A percentile compares a stretch with the other conserved stretches of the same genome.
Conservation (phyloP, 2,329 filamentous ascomycete species). For the Karstenula rhodostoma region DNA sequence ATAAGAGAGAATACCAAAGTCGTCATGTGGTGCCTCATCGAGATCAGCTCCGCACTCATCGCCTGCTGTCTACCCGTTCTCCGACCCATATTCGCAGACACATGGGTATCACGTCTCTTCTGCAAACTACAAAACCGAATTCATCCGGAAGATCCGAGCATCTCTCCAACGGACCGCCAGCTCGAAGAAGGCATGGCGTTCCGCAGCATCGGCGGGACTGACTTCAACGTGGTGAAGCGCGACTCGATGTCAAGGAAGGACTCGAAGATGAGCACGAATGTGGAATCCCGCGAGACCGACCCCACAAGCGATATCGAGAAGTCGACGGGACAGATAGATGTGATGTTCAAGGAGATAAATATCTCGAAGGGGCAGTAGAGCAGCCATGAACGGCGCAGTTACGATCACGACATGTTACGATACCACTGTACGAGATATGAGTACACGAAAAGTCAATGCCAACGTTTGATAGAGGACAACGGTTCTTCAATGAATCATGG, state of each 20-base stretch:
- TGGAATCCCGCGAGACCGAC: neutral
- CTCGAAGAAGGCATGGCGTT: constrained; percentile 11
- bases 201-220: constrained; percentile 6
- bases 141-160: neutral
- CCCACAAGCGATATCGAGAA: neutral
- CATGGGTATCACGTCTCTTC: constrained; percentile 4
- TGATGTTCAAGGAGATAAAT: neutral
- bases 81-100: constrained; percentile 15
- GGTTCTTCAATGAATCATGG: neutral
- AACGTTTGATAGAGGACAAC: neutral
- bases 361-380: neutral
- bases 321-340: neutral
- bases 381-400: neutral
- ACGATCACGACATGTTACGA: constrained; percentile 2
- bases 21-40: constrained; percentile 13
- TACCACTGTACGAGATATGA: neutral
- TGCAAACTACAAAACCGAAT: constrained; percentile 8
- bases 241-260: constrained; percentile 7
- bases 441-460: constrained; percentile 1
- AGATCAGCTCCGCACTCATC: constrained; percentile 8
- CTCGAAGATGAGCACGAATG: constrained; percentile 9
- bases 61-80: constrained; percentile 15
- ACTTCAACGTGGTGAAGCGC: neutral
- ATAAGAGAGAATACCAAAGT: constrained; percentile 16
- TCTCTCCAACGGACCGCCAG: neutral